These are phyloP conservation scores for Parafenestella ontariensis DNA, from an alignment of 2,329 filamentous ascomycete genomes.

Conservation along the genomic window DNA sequence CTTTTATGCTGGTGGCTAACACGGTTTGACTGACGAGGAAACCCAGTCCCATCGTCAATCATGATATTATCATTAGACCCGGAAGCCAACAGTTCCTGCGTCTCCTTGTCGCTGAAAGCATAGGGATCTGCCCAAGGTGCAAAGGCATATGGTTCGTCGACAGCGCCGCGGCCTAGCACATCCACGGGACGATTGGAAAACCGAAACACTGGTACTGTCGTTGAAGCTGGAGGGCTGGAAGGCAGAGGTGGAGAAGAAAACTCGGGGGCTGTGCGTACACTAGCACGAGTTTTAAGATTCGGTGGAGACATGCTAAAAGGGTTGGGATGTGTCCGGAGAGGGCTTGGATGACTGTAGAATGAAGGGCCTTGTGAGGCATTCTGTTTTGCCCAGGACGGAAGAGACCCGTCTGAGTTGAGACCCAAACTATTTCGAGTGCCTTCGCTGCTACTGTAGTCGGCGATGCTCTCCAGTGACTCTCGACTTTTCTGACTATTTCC, in stretches of 20 bases:
- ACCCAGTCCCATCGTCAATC: constrained; percentile 23
- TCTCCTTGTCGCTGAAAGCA: constrained; percentile 42
- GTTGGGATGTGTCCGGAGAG: constrained; percentile 26
- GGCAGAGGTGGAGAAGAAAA: constrained; percentile 5
- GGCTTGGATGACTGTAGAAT: constrained; percentile 34
- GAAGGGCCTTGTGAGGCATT: constrained; percentile 17
- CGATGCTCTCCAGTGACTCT: constrained; percentile 39
- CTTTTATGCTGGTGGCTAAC: constrained; percentile 5
- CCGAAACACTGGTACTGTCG: constrained; percentile 25
- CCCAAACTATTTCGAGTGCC: constrained; percentile 27
- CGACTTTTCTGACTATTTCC: constrained; percentile 24
- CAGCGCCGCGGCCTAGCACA: constrained; percentile 1
- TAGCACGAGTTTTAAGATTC: constrained; percentile 12
- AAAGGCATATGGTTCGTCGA: constrained; percentile 21
- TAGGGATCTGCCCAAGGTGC: constrained; percentile 30
- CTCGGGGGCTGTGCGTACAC: constrained; percentile 13
- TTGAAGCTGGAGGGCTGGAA: constrained; percentile 21
- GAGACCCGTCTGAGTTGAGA: constrained; percentile 12
- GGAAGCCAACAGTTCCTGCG: constrained; percentile 42
- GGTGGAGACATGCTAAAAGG: constrained; percentile 44
- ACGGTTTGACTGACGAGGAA: neutral
- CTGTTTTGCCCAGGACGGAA: constrained; percentile 17
- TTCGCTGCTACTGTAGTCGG: constrained; percentile 43
- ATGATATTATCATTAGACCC: constrained; percentile 48
- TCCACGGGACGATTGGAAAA: constrained; percentile 2